A percentile compares a stretch with the other conserved stretches of the same genome.
These are phyloP conservation scores for Fusarium cicatricum DNA, from an alignment of 2,329 filamentous ascomycete species.

Conservation along the genomic window DNA sequence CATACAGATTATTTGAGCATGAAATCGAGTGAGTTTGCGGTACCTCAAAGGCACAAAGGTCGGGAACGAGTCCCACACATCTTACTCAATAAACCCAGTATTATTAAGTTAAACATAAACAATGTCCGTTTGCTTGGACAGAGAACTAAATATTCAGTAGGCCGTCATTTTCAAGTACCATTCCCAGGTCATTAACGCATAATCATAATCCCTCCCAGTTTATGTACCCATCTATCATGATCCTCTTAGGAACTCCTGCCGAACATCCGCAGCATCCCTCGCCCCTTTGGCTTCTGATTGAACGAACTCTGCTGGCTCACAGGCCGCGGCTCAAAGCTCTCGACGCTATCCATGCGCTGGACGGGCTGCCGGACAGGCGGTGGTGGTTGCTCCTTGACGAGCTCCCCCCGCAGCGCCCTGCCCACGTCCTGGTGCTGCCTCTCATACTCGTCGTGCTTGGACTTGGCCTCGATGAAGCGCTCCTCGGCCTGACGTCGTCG, in stretches of 20 bases:
- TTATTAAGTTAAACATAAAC: constrained; percentile 24
- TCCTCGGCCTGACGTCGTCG: constrained; percentile 52
- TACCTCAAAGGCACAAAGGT: too few species aligned
- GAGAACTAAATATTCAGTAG: constrained; percentile 2
- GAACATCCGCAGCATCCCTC: constrained; percentile 35
- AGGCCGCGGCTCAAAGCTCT: constrained; percentile 35
- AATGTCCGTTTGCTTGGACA: constrained; percentile 7
- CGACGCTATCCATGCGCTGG: constrained; percentile 35
- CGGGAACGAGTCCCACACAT: too few species aligned
- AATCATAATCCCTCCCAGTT: constrained; percentile 21
- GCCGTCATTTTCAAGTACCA: constrained; percentile 10
- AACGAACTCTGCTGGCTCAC: constrained; percentile 35
- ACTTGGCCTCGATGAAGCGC: constrained; percentile 53
- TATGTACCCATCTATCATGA: neutral
- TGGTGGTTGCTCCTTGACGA: constrained; percentile 21
- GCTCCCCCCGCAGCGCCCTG: constrained; percentile 52
- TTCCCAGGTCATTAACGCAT: constrained; percentile 27
- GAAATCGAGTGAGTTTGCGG: too few species aligned
- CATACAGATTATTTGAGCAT: too few species aligned
- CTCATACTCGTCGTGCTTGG: constrained; percentile 55
- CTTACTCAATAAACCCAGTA: constrained; percentile 4
- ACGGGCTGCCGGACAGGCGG: constrained; percentile 14
- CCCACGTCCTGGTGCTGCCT: constrained; percentile 54
- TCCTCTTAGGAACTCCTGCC: constrained; percentile 27
- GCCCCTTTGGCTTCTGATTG: constrained; percentile 28